A percentile compares a stretch with the other conserved stretches of the same genome.
Conservation (phyloP, 2,329 filamentous ascomycete genomes). For the Amesomyces nigricolor region DNA sequence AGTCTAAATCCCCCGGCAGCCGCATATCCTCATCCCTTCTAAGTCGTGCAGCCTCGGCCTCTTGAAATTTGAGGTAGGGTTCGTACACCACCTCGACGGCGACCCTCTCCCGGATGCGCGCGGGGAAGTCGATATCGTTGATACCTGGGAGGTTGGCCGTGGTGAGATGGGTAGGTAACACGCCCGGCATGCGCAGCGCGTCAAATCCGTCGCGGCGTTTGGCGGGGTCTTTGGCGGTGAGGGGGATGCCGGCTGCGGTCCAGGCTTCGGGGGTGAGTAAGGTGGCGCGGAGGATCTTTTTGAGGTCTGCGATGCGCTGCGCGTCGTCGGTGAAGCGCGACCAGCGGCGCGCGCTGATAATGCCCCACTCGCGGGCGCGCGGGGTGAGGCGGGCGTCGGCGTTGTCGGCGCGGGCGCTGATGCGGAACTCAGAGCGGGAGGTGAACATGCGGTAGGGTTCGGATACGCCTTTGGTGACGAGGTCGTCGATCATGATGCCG, state of each 20-base stretch:
- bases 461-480: constrained; percentile 92
- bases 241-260: constrained; percentile 59
- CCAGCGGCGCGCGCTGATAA: constrained; percentile 79
- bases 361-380: constrained; percentile 68
- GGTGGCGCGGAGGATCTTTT: constrained; percentile 51
- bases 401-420: constrained; percentile 88
- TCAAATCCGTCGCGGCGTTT: constrained; percentile 69
- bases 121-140: constrained; percentile 37
- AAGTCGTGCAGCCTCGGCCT: constrained; percentile 59
- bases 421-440: constrained; percentile 87
- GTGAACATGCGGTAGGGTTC: constrained; percentile 99
- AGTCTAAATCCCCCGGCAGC: constrained; percentile 71
- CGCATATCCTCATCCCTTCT: constrained; percentile 68
- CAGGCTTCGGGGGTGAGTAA: constrained; percentile 59
- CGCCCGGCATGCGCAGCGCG: constrained; percentile 52
- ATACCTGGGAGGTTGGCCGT: constrained; percentile 2
- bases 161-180: neutral
- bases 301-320: constrained; percentile 62
- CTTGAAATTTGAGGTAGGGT: constrained; percentile 75
- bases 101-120: constrained; percentile 61
- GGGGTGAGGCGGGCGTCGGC: constrained; percentile 81
- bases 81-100: constrained; percentile 80
- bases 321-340: constrained; percentile 58
- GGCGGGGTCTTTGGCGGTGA: constrained; percentile 41
- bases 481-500: constrained; percentile 96